Percentiles rank a stretch among this genome's conserved stretches.
phyloP scores from a whole-genome alignment of 2,329 filamentous ascomycete species.

The Fusarium sp. region DNA sequence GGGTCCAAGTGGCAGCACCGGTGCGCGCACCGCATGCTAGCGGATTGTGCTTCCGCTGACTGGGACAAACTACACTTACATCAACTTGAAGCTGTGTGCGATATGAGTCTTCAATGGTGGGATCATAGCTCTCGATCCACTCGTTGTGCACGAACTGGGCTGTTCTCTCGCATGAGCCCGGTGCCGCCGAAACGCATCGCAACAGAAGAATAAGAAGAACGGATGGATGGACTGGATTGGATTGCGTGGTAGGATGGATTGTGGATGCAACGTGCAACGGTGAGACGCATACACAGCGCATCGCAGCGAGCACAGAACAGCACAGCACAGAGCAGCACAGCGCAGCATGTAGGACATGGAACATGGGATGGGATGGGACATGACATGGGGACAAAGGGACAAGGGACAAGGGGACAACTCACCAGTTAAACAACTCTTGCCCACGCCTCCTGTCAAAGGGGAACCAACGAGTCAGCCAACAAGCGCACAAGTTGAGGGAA shows the following conservation, averaged over 20 bases:
- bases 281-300: constrained; percentile 19
- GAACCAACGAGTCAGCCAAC: constrained; percentile 48
- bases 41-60: background rate
- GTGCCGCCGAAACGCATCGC: background rate
- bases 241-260: constrained; percentile 22
- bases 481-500: constrained; percentile 24
- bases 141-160: constrained; percentile 95
- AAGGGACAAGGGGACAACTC: constrained; percentile 49
- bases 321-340: background rate
- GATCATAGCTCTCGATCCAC: constrained; percentile 90
- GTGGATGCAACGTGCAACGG: constrained; percentile 11
- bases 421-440: constrained; percentile 94
- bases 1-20: constrained; percentile 19
- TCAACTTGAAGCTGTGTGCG: constrained; percentile 83
- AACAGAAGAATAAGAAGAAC: constrained; percentile 17
- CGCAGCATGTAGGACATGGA: constrained; percentile 24
- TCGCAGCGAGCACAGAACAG: background rate
- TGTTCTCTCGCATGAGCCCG: constrained; percentile 51
- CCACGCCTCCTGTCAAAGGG: constrained; percentile 77
- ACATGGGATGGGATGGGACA: background rate
- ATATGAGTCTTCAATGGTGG: constrained; percentile 83
- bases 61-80: constrained; percentile 66
- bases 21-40: constrained; percentile 2
- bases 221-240: constrained; percentile 10
- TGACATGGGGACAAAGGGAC: too few relatives aligned